These are phyloP conservation scores for Boletus sp. DNA, from an alignment of 768 basidiomycete genomes.

Conservation along the genomic window DNA sequence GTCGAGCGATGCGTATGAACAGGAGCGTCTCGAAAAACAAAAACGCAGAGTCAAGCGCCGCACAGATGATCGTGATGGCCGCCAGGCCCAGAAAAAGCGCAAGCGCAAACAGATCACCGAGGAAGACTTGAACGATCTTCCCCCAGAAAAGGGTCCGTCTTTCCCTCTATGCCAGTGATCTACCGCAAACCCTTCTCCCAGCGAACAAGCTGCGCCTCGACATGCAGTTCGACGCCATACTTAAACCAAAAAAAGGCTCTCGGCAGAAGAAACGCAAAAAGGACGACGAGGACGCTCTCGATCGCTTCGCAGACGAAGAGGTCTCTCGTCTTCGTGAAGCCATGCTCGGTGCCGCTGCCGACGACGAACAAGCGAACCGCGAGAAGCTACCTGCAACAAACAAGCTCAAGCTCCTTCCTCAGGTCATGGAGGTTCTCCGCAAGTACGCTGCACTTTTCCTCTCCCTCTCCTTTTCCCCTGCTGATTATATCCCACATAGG, in stretches of 20 bases:
- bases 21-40: conserved; percentile 28
- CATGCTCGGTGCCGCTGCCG: conserved; percentile 84
- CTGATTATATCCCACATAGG: conserved; percentile 39
- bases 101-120: conserved; percentile 60
- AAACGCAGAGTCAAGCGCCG: conserved; percentile 34
- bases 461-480: too few relatives aligned
- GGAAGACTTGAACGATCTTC: conserved; percentile 62
- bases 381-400: conserved; percentile 78
- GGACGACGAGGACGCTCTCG: conserved; percentile 77
- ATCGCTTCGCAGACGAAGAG: conserved; percentile 86
- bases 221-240: conserved; percentile 81
- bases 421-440: conserved; percentile 88
- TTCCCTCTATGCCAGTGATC: not conserved
- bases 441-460: conserved; percentile 53
- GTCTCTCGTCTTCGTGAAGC: conserved; percentile 83
- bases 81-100: conserved; percentile 47
- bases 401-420: conserved; percentile 81
- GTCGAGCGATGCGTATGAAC: conserved; percentile 54
- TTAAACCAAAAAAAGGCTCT: conserved; percentile 72
- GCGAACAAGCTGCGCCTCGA: conserved; percentile 76
- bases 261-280: conserved; percentile 69
- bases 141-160: conserved; percentile 71
- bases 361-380: conserved; percentile 76
- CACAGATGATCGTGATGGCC: conserved; percentile 42
- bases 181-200: conserved; percentile 29